phyloP scores from a whole-genome alignment of 345 rosid genomes.

The Gossypium stocksii region DNA sequence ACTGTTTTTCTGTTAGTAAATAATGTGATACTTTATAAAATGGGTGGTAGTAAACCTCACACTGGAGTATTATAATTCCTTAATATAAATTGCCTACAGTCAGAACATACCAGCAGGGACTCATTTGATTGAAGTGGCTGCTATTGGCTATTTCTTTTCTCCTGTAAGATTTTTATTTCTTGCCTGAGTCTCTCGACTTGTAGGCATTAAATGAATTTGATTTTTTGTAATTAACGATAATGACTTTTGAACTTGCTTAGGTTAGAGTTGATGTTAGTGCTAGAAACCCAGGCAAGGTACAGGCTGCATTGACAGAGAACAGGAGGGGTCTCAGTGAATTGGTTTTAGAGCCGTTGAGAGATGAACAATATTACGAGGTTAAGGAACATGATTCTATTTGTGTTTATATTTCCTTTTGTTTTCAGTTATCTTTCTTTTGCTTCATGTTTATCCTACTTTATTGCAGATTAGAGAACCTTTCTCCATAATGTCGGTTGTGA shows the following conservation, averaged over 20 bases:
- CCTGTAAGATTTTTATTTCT: constrained; percentile 49
- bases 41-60: constrained; percentile 11
- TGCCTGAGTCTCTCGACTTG: neutral
- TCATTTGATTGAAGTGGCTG: constrained; percentile 90
- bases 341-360: constrained; percentile 75
- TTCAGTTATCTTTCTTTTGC: constrained; percentile 14
- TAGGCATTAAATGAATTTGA: neutral
- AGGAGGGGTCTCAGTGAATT: constrained; percentile 80
- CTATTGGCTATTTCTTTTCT: constrained; percentile 84
- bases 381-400: constrained; percentile 13
- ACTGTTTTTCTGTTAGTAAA: neutral
- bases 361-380: constrained; percentile 91
- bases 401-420: neutral
- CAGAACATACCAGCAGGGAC: constrained; percentile 88
- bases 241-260: constrained; percentile 32
- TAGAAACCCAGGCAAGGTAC: constrained; percentile 88
- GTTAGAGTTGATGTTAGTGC: constrained; percentile 98
- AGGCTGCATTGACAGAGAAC: constrained; percentile 90
- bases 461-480: constrained; percentile 90
- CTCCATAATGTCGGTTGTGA: constrained; percentile 68
- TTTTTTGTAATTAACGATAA: neutral
- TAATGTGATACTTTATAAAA: neutral
- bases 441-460: constrained; percentile 18
- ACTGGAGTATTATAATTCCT: constrained; percentile 33
- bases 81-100: constrained; percentile 49